Evolutionary conservation across 768 basidiomycete genomes (phyloP).

Genomic region (Holtermanniella nyarrowii): DNA sequence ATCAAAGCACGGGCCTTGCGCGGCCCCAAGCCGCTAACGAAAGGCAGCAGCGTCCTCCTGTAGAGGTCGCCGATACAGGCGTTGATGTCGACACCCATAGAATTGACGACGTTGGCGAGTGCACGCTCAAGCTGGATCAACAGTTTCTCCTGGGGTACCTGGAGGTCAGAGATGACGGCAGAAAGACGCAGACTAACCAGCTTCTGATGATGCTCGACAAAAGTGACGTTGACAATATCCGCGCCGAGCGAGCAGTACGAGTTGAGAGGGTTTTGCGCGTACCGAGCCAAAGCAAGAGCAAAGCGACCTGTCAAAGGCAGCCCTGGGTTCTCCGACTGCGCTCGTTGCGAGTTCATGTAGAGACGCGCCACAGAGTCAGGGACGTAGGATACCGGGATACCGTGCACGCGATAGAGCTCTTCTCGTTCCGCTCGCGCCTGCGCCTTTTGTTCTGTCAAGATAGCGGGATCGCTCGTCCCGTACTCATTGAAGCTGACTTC

Average conservation of each 20-base stretch:
- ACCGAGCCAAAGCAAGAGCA: slow-evolving; percentile 86
- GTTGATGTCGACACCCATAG: slow-evolving; percentile 93
- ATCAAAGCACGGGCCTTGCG: slow-evolving; percentile 79
- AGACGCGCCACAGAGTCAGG: slow-evolving; percentile 86
- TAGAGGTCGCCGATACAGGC: slow-evolving; percentile 78
- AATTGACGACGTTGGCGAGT: slow-evolving; percentile 81
- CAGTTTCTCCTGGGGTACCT: slow-evolving; percentile 82
- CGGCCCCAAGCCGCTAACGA: slow-evolving; percentile 86
- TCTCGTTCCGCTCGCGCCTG: slow-evolving; percentile 9
- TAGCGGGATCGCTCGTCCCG: background rate
- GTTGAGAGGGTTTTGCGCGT: slow-evolving; percentile 83
- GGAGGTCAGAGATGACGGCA: slow-evolving; percentile 3
- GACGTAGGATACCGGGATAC: slow-evolving; percentile 55
- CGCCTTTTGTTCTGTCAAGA: background rate
- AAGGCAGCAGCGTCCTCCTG: slow-evolving; percentile 77
- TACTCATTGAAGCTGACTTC: background rate
- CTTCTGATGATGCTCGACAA: slow-evolving; percentile 77
- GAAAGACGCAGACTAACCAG: slow-evolving; percentile 46
- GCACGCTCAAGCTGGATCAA: slow-evolving; percentile 69
- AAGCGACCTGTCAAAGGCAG: slow-evolving; percentile 73
- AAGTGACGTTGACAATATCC: slow-evolving; percentile 71
- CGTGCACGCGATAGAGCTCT: slow-evolving; percentile 9
- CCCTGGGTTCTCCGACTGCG: slow-evolving; percentile 68
- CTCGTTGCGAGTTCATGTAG: slow-evolving; percentile 82
- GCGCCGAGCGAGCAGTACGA: slow-evolving; percentile 83